These are phyloP conservation scores for Sinapis alba DNA, from an alignment of 441 rosid species.

Conservation along the genomic window DNA sequence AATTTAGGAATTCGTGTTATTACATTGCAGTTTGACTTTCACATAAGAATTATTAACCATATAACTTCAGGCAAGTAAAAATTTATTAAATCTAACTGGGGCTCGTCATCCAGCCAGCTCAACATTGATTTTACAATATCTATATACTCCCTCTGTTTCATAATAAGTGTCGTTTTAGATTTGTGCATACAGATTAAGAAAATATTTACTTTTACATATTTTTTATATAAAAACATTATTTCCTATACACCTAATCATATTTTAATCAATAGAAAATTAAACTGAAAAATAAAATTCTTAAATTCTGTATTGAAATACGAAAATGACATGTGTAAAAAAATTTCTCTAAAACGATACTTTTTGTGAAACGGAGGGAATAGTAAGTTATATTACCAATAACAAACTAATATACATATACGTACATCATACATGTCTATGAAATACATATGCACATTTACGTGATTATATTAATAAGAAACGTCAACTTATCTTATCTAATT, in stretches of 20 bases:
- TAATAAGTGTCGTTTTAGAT: too few relatives aligned
- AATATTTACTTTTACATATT: too few relatives aligned
- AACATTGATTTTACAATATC: slow-evolving; percentile 23
- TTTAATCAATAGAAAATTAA: too few relatives aligned
- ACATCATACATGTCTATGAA: background rate
- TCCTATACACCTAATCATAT: too few relatives aligned
- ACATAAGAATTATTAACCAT: slow-evolving; percentile 17
- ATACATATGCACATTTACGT: slow-evolving; percentile 15
- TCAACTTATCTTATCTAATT: slow-evolving; percentile 7
- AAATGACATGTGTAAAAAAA: too few relatives aligned
- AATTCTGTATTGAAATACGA: too few relatives aligned
- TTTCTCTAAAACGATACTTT: too few relatives aligned
- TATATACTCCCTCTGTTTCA: too few relatives aligned
- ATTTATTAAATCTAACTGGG: slow-evolving; percentile 1
- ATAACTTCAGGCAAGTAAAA: slow-evolving; percentile 11
- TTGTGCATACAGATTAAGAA: too few relatives aligned
- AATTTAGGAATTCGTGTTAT: slow-evolving; percentile 11
- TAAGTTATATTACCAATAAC: background rate
- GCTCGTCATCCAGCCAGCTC: slow-evolving; percentile 28
- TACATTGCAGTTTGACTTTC: slow-evolving; percentile 29
- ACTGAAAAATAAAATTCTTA: too few relatives aligned
- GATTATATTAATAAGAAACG: background rate
- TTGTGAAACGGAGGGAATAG: too few relatives aligned
- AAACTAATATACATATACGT: background rate
- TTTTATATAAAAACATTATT: too few relatives aligned